Conservation (phyloP, 2,329 filamentous ascomycete genomes). For the Thelonectria olida region DNA sequence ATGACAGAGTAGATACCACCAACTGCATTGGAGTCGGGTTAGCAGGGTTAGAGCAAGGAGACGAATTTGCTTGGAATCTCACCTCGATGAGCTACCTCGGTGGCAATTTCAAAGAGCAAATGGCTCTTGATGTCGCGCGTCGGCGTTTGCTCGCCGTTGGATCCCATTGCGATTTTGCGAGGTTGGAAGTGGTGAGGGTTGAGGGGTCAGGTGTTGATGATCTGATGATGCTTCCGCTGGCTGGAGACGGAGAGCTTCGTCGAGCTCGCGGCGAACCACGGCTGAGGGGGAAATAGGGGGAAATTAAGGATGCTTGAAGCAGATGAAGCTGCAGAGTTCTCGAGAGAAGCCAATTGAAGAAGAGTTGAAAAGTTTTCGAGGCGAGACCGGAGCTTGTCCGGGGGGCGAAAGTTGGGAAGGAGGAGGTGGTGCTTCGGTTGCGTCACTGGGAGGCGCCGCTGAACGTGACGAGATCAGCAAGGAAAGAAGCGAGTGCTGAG, state of each 20-base stretch:
- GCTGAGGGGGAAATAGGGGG: conserved; percentile 10
- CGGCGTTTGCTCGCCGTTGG: conserved; percentile 55
- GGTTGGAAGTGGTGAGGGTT: conserved; percentile 18
- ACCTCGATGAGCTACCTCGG: conserved; percentile 97
- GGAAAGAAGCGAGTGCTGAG: conserved; percentile 14
- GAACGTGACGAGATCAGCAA: conserved; percentile 37
- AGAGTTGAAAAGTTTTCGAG: conserved; percentile 32
- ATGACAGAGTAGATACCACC: conserved; percentile 99
- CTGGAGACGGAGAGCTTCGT: conserved; percentile 10
- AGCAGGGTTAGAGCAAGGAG: conserved; percentile 21
- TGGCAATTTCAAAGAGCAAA: conserved; percentile 94
- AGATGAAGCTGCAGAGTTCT: conserved; percentile 37
- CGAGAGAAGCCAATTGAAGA: conserved; percentile 37
- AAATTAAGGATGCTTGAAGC: conserved; percentile 25
- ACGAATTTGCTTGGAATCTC: conserved; percentile 44
- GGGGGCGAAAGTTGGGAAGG: conserved; percentile 34
- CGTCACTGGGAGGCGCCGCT: conserved; percentile 39
- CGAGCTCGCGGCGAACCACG: conserved; percentile 16
- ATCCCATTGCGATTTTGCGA: conserved; percentile 52
- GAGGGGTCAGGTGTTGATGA: conserved; percentile 14
- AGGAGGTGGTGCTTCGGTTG: conserved; percentile 40
- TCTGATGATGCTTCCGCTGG: conserved; percentile 12
- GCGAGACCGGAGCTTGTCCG: conserved; percentile 32
- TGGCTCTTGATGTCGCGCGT: conserved; percentile 89
- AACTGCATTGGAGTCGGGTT: conserved; percentile 62